Evolutionary conservation across 176 grass and related monocot species (phyloP).

Genomic region (Thalia dealbata): DNA sequence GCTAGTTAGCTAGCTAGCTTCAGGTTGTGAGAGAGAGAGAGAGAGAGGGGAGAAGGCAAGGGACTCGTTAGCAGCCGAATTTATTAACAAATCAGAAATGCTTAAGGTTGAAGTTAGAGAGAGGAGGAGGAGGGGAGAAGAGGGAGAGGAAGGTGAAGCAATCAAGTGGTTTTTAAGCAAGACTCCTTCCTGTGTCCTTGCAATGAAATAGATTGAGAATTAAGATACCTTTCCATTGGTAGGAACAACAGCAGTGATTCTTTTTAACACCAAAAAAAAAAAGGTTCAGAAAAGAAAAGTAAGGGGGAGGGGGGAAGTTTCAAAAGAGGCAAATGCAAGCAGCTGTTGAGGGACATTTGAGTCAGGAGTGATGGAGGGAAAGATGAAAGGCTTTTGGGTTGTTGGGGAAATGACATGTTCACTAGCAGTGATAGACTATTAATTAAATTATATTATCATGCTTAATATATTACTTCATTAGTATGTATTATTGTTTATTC

Average conservation of each 20-base stretch:
- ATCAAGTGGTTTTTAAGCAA: conserved; percentile 19
- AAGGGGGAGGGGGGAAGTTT: neutral
- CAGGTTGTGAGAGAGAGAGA: too few relatives aligned
- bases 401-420: conserved; percentile 13
- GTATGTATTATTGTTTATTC: neutral
- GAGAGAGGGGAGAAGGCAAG: too few relatives aligned
- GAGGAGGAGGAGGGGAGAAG: neutral
- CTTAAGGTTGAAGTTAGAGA: conserved; percentile 8
- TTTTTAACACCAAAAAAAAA: too few relatives aligned
- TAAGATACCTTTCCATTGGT: conserved; percentile 11
- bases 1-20: too few relatives aligned
- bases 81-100: conserved; percentile 1
- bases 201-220: conserved; percentile 9
- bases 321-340: neutral
- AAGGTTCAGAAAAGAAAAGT: neutral
- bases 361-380: neutral
- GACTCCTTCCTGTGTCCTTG: conserved; percentile 3
- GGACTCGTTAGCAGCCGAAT: neutral
- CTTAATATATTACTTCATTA: neutral
- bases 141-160: conserved; percentile 12
- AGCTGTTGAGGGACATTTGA: conserved; percentile 1
- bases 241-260: neutral
- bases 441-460: neutral
- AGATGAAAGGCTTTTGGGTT: neutral
- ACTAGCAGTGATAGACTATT: neutral